Conservation (phyloP, 768 basidiomycete species). For the Lanmaoa rubissima region DNA sequence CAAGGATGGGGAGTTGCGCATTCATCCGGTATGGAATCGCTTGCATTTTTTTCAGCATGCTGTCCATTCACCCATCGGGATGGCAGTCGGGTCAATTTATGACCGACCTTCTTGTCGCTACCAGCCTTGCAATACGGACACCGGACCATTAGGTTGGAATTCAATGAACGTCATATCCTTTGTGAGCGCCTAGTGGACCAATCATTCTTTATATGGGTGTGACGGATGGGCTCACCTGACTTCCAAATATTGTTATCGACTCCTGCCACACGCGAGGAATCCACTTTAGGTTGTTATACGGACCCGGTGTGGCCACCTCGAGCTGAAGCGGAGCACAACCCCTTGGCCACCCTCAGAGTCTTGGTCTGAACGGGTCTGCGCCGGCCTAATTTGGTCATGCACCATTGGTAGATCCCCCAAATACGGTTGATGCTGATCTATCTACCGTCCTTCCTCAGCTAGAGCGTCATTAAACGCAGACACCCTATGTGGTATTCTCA, state of each 20-base stretch:
- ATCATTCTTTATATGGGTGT: not conserved
- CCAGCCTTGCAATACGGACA: slow-evolving; percentile 25
- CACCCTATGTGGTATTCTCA: not conserved
- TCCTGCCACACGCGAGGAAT: not conserved
- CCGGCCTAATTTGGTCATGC: not conserved
- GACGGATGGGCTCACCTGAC: not conserved
- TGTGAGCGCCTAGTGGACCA: not conserved
- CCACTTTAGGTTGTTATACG: not conserved
- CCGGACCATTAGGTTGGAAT: slow-evolving; percentile 12
- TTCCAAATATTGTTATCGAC: not conserved
- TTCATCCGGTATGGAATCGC: slow-evolving; percentile 25
- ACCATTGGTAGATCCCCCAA: not conserved
- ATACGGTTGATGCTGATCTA: not conserved
- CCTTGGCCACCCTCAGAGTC: not conserved
- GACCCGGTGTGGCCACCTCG: not conserved
- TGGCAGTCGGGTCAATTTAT: slow-evolving; percentile 24
- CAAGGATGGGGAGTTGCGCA: slow-evolving; percentile 28
- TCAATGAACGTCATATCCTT: not conserved
- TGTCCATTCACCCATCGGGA: not conserved
- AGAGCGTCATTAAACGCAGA: not conserved
- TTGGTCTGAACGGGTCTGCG: not conserved
- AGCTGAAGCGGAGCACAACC: not conserved
- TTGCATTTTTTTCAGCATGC: not conserved
- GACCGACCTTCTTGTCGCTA: slow-evolving; percentile 30
- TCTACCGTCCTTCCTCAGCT: not conserved